Base-by-base conservation (phyloP, 257 asterid species). In the Primulina tabacum region DNA sequence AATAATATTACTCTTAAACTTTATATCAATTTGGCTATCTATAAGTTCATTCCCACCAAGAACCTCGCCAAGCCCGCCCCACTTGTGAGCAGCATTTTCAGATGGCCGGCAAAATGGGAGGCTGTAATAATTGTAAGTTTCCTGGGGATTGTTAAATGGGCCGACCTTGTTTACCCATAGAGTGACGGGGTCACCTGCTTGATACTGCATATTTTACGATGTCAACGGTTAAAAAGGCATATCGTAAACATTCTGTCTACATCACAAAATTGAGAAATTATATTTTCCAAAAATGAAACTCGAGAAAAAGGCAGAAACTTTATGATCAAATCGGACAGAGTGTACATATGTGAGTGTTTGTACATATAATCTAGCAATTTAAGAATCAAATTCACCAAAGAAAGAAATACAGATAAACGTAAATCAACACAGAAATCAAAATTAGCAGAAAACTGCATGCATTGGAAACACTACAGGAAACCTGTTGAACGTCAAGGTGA, bases 61-160 rank as follows among this genome's bases (percentile, higher is more conserved):
- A 61, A 87, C 94, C 84, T 85, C 94, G 8, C 94, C 94, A 59
- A 85, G 92, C 68, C 84, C 92, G 73, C 87, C 88, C 90, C 88
- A 82, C 67, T 85, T 85, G 75, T 85, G 90, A 69, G 83, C 74
- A 55, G 84, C 79, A 26, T 79, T 79, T 18, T 86, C 86, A 62
- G 84, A 74, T 14, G 77, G 75, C 63, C 43, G 87, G 76, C 93
- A 89, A 77, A 82, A 89, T 8, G 96, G 92, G 73, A 89, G 96
- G 77, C 70, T 82, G 76, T 87, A 89, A 75, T 85, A 89, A 73
- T 87, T 87, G 81, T 89, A 87, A 66, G 94, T 85, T 76, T 89
- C 94, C 78, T 89, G 94, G 18, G 96, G 96, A 77, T 89, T 89
- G 78, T 83, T 89, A 72, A 87, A 89, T 5, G 96, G 94, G 11